These are phyloP conservation scores for Leccinum variicolor DNA, from an alignment of 768 basidiomycete genomes.

Conservation along the genomic window DNA sequence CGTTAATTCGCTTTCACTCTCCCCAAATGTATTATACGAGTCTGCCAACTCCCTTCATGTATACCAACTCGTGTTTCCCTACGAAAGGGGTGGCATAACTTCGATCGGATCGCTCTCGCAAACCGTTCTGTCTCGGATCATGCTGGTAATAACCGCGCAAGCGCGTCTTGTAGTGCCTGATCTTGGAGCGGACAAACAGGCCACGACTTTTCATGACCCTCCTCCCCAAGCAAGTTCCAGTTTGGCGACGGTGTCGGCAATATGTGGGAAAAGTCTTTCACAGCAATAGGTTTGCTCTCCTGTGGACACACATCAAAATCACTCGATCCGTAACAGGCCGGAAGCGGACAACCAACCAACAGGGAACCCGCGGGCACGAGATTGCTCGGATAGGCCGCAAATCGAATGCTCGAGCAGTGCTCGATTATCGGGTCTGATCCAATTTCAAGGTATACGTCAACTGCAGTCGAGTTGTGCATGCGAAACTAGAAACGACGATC, in stretches of 20 bases:
- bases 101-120: not conserved
- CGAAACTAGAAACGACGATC: slow-evolving; percentile 57
- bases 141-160: slow-evolving; percentile 17
- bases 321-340: not conserved
- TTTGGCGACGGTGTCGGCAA: slow-evolving; percentile 73
- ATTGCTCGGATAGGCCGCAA: slow-evolving; percentile 55
- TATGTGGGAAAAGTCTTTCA: slow-evolving; percentile 88
- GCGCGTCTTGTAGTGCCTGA: slow-evolving; percentile 11
- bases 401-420: slow-evolving; percentile 58
- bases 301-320: slow-evolving; percentile 6
- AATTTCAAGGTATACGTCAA: slow-evolving; percentile 65
- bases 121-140: not conserved
- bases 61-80: slow-evolving; percentile 9
- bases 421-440: slow-evolving; percentile 81
- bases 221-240: slow-evolving; percentile 41
- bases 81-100: not conserved
- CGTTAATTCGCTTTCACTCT: slow-evolving; percentile 28
- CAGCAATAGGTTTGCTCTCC: slow-evolving; percentile 41
- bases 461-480: slow-evolving; percentile 70
- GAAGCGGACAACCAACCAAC: slow-evolving; percentile 15
- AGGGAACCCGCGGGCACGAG: not conserved
- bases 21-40: slow-evolving; percentile 19
- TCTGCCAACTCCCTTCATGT: slow-evolving; percentile 2
- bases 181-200: slow-evolving; percentile 18
- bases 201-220: slow-evolving; percentile 18